Evolutionary conservation across 106 monocot species (phyloP), one percentile per base, ranked within the genome.

Genomic region (Apostasia ramifera): DNA sequence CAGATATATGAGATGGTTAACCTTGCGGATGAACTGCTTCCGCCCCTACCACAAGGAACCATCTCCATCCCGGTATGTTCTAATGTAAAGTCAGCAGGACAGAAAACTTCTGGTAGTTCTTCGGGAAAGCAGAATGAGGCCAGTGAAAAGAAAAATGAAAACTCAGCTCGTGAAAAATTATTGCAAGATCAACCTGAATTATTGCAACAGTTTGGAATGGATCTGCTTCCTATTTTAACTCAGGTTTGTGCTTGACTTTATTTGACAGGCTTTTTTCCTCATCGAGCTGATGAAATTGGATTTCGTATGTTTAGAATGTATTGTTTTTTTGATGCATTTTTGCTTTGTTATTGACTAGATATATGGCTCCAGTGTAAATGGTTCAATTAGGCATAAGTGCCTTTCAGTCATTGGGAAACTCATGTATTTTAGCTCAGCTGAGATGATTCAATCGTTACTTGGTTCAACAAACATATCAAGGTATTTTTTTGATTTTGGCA

Each of bases 1-100:
- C 70, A 98, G 98, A 85, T 98, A 61, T 90, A 77, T 78, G 93
- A 93, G 81, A 98, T 98, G 47, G 87, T 98, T 71, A 98, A 85
- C 66, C 98, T 98, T 73, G 89, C 78, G 45, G 90, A 98, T 80
- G 98, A 93, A 73, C 90, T 98, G 72, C 87, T 98, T 55, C 98
- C 98, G 65, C 80, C 87, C 10, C 63, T 98, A 75, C 98, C 98
- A 67, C 82, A 78, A 77, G 98, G 98, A 75, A 93, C 83, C 52
- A 87, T 98, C 47, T 87, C 98, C 72, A 68, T 93, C 15, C 98
- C 98, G 41, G 47, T 85, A 11, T 79, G 43, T 55, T 87, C 76
- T 14, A 87, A 85, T 83, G 56, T 76, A 85, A 81, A 83, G 46
- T 87, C 81, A 15, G 71, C 78, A 63, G 55, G 55, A 49, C 93